A percentile compares a stretch with the other conserved stretches of the same genome.
These are phyloP conservation scores for Colletotrichum camelliae DNA, from an alignment of 2,329 filamentous ascomycete genomes.

Conservation along the genomic window DNA sequence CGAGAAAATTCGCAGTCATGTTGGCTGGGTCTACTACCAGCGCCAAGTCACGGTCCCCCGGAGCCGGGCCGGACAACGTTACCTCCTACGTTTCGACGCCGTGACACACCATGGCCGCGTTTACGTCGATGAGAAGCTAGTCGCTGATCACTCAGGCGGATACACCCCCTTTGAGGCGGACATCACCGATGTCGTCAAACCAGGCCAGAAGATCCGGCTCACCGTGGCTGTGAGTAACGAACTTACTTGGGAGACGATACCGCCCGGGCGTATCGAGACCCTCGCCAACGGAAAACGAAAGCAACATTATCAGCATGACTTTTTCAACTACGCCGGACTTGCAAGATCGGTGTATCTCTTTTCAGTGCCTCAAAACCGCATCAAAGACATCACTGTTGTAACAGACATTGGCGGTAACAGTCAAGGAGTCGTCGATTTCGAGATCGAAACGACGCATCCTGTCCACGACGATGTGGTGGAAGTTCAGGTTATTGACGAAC, in stretches of 20 bases:
- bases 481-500: background rate
- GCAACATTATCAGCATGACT: slow-evolving; percentile 34
- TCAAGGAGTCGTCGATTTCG: slow-evolving; percentile 11
- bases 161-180: slow-evolving; percentile 33
- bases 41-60: slow-evolving; percentile 27
- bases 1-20: slow-evolving; percentile 28
- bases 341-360: slow-evolving; percentile 32
- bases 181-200: slow-evolving; percentile 24
- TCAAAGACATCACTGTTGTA: slow-evolving; percentile 29
- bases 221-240: slow-evolving; percentile 36
- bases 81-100: slow-evolving; percentile 30
- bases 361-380: slow-evolving; percentile 24
- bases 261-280: slow-evolving; percentile 25
- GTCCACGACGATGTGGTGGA: slow-evolving; percentile 8
- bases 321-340: slow-evolving; percentile 34
- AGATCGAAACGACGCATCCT: background rate
- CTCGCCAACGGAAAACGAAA: slow-evolving; percentile 22
- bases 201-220: slow-evolving; percentile 29
- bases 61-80: slow-evolving; percentile 22
- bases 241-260: slow-evolving; percentile 32
- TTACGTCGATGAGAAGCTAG: slow-evolving; percentile 30
- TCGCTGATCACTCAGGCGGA: slow-evolving; percentile 29
- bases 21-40: slow-evolving; percentile 37
- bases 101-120: slow-evolving; percentile 31
- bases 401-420: slow-evolving; percentile 22